Evolutionary conservation across 1,284 basidiomycete species (phyloP), one percentile per base, ranked within the genome.

Genomic region (Tilletia walkeri): DNA sequence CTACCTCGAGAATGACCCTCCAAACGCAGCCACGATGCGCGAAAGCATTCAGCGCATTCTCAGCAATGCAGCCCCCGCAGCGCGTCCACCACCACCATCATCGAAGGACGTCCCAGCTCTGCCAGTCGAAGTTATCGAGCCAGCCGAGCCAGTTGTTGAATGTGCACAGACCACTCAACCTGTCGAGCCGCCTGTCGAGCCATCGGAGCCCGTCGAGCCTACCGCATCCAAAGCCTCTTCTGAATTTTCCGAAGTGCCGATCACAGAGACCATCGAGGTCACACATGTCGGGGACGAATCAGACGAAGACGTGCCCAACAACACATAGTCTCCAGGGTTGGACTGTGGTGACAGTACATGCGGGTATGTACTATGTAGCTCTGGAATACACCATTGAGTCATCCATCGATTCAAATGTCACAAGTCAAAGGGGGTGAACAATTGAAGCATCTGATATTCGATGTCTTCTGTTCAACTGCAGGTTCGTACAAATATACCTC

Each of bases 1-100:
- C 67, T 82, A 82, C 65, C 39, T 83, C n/a, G 81, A 80, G 66
- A 70, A 76, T 20, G 79, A 79, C 63, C 80, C 82, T 12, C 78
- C 80, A 1, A 83, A 83, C 65, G 76, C 78, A 1, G 66, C 73
- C 12, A 72, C 73, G 14, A 66, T 81, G 4, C 69, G 75, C 36
- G 65, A 67, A n/a, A 75, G 69, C 45, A 74, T 79, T 36, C 70
- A 74, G 30, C 65, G 47, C 45, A 66, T 66, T 16, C 41, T 49
- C 9, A 66, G 34, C 65, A 47, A 47, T 2, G 36, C 18, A 20
- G 41, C 41, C 30, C 39, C 39, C 47, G 14, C 39, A 41, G 18
- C 59, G 30, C 34, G 5, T 36, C 34, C 36, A 9, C 59, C 38
- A 38, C 36, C 59, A 39, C 36, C 59, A 39, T 16, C 34, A 9